Conservation (phyloP, 2,329 filamentous ascomycete genomes). For the Blastomyces percursus region DNA sequence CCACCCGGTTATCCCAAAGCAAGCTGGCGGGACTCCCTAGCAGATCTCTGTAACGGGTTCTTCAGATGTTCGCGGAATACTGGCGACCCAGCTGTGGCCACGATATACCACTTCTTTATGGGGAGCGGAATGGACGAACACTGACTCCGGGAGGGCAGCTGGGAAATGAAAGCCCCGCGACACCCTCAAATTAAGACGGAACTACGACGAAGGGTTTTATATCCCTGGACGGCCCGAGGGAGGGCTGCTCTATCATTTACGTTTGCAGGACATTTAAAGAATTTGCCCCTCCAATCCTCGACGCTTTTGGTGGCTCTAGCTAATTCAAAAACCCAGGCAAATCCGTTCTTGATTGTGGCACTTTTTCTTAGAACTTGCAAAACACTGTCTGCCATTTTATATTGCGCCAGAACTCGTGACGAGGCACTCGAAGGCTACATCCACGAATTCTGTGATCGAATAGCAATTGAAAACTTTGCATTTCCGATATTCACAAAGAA, state of each 20-base stretch:
- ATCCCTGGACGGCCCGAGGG: conserved; percentile 12
- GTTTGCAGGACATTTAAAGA: conserved; percentile 6
- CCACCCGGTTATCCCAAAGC: not conserved
- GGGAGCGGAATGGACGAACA: not conserved
- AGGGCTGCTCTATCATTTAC: conserved; percentile 17
- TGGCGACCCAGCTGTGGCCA: not conserved
- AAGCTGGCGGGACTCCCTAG: too few relatives aligned
- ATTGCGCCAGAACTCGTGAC: not conserved
- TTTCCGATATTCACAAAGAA: conserved; percentile 5
- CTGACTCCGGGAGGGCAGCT: too few relatives aligned
- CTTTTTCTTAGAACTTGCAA: conserved; percentile 8
- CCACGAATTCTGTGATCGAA: conserved; percentile 9
- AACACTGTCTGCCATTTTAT: conserved; percentile 4
- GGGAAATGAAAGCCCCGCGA: not conserved
- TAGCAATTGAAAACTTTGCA: conserved; percentile 4
- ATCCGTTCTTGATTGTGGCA: not conserved
- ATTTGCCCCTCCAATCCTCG: not conserved
- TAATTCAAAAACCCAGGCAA: not conserved
- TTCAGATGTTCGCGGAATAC: not conserved
- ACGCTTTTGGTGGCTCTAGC: not conserved
- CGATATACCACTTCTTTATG: not conserved
- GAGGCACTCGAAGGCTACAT: conserved; percentile 7
- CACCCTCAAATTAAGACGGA: not conserved
- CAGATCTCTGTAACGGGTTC: not conserved
- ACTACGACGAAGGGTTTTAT: conserved; percentile 19